Base-by-base conservation (phyloP, 805 yeast species). In the Nakazawaea siamensis region DNA sequence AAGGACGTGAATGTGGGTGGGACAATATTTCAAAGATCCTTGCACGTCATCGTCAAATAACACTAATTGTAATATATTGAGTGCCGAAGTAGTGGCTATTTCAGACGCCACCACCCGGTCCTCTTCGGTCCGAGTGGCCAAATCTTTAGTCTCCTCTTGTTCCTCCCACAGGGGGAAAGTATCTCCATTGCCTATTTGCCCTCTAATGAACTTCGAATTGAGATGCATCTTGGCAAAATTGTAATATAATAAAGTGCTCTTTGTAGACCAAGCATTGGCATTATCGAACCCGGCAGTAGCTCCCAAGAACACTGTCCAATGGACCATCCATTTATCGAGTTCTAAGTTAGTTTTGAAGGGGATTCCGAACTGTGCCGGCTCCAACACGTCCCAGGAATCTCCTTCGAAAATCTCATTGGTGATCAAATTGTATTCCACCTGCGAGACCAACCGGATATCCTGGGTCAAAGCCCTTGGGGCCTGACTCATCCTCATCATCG, bases 201-300 rank as follows among this genome's bases (percentile, higher is more conserved):
- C 3, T 71, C 68, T 4, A 59, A 45, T 7, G 61, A 35, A 40
- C n/a, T 34, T 38, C 13, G 71, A 75, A 49, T 79, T 79, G 21
- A 79, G 72, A 49, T 78, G 80, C 81, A 79, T 75, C 47, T 77
- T 75, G 23, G 87, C 87, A 60, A 78, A 79, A 47, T 79, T 78
- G 48, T 79, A 79, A 48, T 79, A 80, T 28, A 79, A 71, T 39
- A 79, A 58, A 0, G 85, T 77, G 1, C 82, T 75, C 46, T 79
- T 79, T 1, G 81, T 69, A 8, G 81, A 72, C 87, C 87, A 79
- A 0, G 66, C 55, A 25, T 76, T 71, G 10, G 23, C 7, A 31
- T 51, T 49, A 19, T 55, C 56, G 15, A 37, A 37, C n/a, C 40
- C 40, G 33, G 65, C 66, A 31, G 73, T 65, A 1, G 83, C 81